Percentiles rank a stretch among this genome's conserved stretches.
Evolutionary conservation across 768 basidiomycete genomes (phyloP).

Genomic region (Boletus rubescentipes): DNA sequence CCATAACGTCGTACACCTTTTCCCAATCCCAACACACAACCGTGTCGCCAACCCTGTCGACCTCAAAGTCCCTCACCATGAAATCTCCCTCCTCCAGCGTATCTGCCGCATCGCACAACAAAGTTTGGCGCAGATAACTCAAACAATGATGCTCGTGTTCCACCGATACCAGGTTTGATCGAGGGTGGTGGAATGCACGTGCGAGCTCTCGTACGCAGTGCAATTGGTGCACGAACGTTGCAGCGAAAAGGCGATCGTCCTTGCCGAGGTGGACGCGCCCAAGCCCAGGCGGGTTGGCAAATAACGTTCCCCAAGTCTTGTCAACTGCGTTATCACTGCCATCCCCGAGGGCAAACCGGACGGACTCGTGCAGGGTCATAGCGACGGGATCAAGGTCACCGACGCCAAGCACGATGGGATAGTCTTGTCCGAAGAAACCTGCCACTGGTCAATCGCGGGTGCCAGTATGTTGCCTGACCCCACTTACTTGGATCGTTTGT

Average conservation of each 20-base stretch:
- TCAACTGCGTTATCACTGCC: constrained; percentile 3
- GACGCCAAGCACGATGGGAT: constrained; percentile 4
- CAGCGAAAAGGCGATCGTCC: constrained; percentile 4
- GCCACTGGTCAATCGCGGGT: neutral
- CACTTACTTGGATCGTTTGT: neutral
- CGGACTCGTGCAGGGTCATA: constrained; percentile 12
- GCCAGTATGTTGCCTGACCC: neutral
- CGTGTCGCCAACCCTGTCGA: constrained; percentile 20
- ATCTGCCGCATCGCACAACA: constrained; percentile 36
- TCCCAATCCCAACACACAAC: constrained; percentile 27
- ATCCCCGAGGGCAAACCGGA: neutral
- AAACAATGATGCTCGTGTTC: constrained; percentile 37
- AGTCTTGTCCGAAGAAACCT: constrained; percentile 10
- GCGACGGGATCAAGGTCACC: constrained; percentile 6
- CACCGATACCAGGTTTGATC: neutral
- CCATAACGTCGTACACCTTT: constrained; percentile 12
- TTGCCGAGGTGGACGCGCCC: constrained; percentile 8
- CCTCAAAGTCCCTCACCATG: constrained; percentile 25
- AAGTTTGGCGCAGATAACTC: constrained; percentile 36
- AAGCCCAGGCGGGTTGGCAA: constrained; percentile 11
- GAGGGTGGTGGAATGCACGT: constrained; percentile 6
- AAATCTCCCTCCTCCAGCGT: constrained; percentile 37
- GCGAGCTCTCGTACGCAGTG: constrained; percentile 11
- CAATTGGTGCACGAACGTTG: constrained; percentile 9
- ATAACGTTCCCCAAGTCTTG: constrained; percentile 8